A percentile compares a stretch with the other conserved stretches of the same genome.
These are phyloP conservation scores for Proliferodiscus dingleyae DNA, from an alignment of 2,329 filamentous ascomycete species.

Conservation along the genomic window DNA sequence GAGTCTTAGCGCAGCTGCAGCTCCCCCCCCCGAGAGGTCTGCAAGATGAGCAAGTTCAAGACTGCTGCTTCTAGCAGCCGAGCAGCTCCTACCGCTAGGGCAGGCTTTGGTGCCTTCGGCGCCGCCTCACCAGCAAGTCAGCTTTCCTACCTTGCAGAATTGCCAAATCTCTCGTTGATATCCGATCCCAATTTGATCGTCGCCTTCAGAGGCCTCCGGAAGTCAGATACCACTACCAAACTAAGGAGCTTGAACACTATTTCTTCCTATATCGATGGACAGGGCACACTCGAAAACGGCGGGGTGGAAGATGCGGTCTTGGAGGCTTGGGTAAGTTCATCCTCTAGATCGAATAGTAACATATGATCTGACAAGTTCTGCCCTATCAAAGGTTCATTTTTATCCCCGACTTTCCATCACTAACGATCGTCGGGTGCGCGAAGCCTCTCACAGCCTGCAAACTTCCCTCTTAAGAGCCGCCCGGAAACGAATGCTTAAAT, in stretches of 20 bases:
- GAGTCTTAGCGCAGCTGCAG: no score
- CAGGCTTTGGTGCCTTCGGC: constrained; percentile 29
- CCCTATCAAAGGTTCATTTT: constrained; percentile 63
- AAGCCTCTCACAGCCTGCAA: constrained; percentile 76
- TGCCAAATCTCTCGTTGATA: constrained; percentile 72
- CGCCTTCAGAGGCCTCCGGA: constrained; percentile 85
- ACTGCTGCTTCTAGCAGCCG: constrained; percentile 32
- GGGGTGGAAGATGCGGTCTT: constrained; percentile 77
- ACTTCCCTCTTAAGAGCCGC: constrained; percentile 54
- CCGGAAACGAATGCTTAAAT: constrained; percentile 78
- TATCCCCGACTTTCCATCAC: constrained; percentile 91
- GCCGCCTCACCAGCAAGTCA: constrained; percentile 39
- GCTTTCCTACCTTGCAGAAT: constrained; percentile 83
- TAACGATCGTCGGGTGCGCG: constrained; percentile 79
- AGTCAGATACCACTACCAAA: constrained; percentile 91
- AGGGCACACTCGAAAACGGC: constrained; percentile 29
- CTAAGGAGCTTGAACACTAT: constrained; percentile 69
- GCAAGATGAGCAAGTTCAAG: constrained; percentile 30
- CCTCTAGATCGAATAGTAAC: background rate
- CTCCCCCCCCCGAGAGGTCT: no score
- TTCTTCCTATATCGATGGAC: constrained; percentile 17
- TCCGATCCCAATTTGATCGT: constrained; percentile 79
- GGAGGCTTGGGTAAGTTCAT: constrained; percentile 72
- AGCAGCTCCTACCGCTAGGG: constrained; percentile 16
- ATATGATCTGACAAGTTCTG: constrained; percentile 31